Percentiles rank a stretch among this genome's conserved stretches.
Evolutionary conservation across 2,329 filamentous ascomycete genomes (phyloP).

Genomic region (Lachnellula cervina): DNA sequence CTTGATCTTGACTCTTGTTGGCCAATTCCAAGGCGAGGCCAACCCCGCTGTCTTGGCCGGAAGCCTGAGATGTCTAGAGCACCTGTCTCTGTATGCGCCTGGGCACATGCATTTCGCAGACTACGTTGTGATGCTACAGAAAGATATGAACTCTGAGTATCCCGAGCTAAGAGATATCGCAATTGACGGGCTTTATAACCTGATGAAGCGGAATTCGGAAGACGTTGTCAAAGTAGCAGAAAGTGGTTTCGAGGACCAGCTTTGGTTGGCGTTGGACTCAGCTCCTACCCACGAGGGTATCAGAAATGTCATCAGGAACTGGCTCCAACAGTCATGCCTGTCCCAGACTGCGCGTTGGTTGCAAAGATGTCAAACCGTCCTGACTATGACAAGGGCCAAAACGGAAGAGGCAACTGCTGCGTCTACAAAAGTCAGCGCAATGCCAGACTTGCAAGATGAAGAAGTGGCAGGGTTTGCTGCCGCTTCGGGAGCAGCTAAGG

Average conservation of each 20-base stretch:
- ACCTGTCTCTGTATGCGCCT: slow-evolving; percentile 86
- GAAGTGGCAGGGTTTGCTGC: slow-evolving; percentile 93
- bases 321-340: slow-evolving; percentile 86
- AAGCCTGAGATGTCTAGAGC: slow-evolving; percentile 78
- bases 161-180: slow-evolving; percentile 71
- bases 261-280: slow-evolving; percentile 85
- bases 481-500: slow-evolving; percentile 54
- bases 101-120: slow-evolving; percentile 77
- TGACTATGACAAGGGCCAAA: slow-evolving; percentile 79
- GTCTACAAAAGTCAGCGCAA: slow-evolving; percentile 44
- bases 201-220: slow-evolving; percentile 88
- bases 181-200: slow-evolving; percentile 82
- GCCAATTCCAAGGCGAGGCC: slow-evolving; percentile 74
- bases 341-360: slow-evolving; percentile 81
- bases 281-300: slow-evolving; percentile 72
- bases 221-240: slow-evolving; percentile 75
- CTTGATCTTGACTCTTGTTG: slow-evolving; percentile 80
- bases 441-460: slow-evolving; percentile 86
- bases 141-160: slow-evolving; percentile 66
- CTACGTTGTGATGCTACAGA: slow-evolving; percentile 80
- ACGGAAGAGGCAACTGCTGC: slow-evolving; percentile 44
- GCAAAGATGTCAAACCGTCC: slow-evolving; percentile 77
- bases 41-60: slow-evolving; percentile 68
- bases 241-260: slow-evolving; percentile 76
- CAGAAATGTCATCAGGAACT: slow-evolving; percentile 84